Evolutionary conservation across 768 basidiomycete species (phyloP).

Genomic region (Hortiboletus flavorubellus): DNA sequence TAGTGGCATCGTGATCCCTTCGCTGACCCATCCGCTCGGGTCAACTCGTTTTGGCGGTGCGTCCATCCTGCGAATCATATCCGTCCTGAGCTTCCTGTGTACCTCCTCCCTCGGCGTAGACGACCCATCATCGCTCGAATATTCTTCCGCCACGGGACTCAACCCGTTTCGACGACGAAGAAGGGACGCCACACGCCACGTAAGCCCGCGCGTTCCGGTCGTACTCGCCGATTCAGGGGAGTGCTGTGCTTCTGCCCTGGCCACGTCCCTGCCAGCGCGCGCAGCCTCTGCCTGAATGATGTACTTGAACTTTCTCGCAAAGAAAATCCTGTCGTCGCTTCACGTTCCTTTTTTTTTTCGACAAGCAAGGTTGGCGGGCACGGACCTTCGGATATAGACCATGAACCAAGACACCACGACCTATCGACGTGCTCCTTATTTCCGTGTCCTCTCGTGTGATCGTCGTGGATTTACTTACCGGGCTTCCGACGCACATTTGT

Average conservation of each 20-base stretch:
- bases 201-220: constrained; percentile 18
- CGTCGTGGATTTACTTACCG: constrained; percentile 43
- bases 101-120: constrained; percentile 21
- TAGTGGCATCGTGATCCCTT: constrained; percentile 34
- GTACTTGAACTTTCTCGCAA: constrained; percentile 63
- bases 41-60: constrained; percentile 65
- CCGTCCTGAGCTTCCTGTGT: constrained; percentile 43
- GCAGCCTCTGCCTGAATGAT: constrained; percentile 47
- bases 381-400: constrained; percentile 70
- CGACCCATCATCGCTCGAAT: constrained; percentile 13
- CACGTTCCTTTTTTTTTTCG: neutral
- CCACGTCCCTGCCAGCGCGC: constrained; percentile 16
- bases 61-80: constrained; percentile 78
- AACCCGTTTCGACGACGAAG: constrained; percentile 30
- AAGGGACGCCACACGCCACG: constrained; percentile 32
- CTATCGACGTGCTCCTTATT: constrained; percentile 31
- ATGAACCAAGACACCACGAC: constrained; percentile 81
- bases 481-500: constrained; percentile 75
- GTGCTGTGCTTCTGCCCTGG: constrained; percentile 20
- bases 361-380: too few relatives aligned
- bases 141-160: constrained; percentile 26
- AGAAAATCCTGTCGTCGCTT: constrained; percentile 52
- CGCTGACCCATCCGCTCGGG: constrained; percentile 70
- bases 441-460: too few relatives aligned
- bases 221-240: constrained; percentile 20